Evolutionary conservation across 2,329 filamentous ascomycete species (phyloP).

Genomic region (Clonostachys rhizophaga): DNA sequence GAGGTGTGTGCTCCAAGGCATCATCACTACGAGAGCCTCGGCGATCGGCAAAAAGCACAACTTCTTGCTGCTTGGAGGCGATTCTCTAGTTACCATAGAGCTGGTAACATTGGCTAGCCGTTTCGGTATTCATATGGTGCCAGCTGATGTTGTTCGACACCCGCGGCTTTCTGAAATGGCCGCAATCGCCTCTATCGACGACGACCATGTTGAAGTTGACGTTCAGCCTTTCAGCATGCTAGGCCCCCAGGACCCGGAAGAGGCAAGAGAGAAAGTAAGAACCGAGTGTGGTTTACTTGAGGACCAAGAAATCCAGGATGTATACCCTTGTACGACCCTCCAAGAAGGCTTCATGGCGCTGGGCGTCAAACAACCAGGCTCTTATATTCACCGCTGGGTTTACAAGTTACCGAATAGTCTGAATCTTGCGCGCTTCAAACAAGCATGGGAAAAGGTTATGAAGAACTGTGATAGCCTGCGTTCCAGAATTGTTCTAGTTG

Average conservation of each 20-base stretch:
- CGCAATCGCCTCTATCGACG: neutral
- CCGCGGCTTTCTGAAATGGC: neutral
- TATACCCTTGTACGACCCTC: constrained; percentile 1
- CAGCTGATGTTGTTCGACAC: neutral
- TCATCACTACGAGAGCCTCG: neutral
- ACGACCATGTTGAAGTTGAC: neutral
- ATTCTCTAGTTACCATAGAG: constrained; percentile 3
- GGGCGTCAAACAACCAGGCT: constrained; percentile 17
- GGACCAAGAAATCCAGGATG: constrained; percentile 3
- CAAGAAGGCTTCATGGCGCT: constrained; percentile 22
- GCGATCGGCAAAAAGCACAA: constrained; percentile 1
- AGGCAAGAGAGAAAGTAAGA: neutral
- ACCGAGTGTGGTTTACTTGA: neutral
- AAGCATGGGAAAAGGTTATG: constrained; percentile 13
- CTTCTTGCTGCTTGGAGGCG: constrained; percentile 9
- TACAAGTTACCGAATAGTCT: constrained; percentile 7
- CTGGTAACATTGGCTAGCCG: neutral
- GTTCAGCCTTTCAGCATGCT: no score
- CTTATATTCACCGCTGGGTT: constrained; percentile 16
- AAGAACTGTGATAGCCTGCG: constrained; percentile 1
- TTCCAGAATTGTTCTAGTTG: neutral
- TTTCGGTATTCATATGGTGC: neutral
- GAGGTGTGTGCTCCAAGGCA: neutral
- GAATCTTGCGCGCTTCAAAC: constrained; percentile 12
- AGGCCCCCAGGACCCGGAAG: no score